Base-by-base conservation (phyloP, 2,329 filamentous ascomycete species). In the Torrubiella hemipterigena region DNA sequence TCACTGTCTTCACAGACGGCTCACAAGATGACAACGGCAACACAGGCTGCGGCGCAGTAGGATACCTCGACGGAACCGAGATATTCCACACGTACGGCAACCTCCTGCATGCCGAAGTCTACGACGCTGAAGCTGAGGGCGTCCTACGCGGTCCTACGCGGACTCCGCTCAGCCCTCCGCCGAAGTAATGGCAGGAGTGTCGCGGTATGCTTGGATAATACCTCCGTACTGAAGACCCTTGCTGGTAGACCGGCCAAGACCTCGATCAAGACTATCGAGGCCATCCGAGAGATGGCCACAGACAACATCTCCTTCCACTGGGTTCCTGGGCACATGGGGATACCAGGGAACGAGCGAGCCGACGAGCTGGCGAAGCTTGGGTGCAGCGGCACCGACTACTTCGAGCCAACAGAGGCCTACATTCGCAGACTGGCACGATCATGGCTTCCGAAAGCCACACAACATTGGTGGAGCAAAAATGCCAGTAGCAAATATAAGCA, bases 161-260 rank as follows among this genome's bases (percentile, higher is more conserved):
- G 27, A 12, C 27, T 27, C 21, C 7, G 22, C 6, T 17, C 32
- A 9, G 32, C 32, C 6, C 15, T 33, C 7, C 14, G 6, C 5
- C 20, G 19, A 9, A 18, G 21, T 21, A 7, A 29, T n/a, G 13
- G 20, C 19, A 33, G 27, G 17, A n/a, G 12, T n/a, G 28, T 34
- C 10, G 30, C 22, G 7, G 18, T 34, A 16, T 34, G 27, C 12
- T 27, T 35, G 8, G 33, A 35, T 21, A 35, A 35, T 17, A 35
- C 29, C n/a, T 23, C 33, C 8, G 33, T 31, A 15, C 28, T 31
- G 12, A 25, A 31, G 24, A 27, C 23, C 20, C 27, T 35, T 11
- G 29, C 29, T 11, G 15, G 17, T 8, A 31, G 14, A 9, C 23
- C 29, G 13, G 18, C 24, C 7, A 15, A 13, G 8, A 31, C 24